phyloP scores from a whole-genome alignment of 306 rosid species.

The Morella rubra region DNA sequence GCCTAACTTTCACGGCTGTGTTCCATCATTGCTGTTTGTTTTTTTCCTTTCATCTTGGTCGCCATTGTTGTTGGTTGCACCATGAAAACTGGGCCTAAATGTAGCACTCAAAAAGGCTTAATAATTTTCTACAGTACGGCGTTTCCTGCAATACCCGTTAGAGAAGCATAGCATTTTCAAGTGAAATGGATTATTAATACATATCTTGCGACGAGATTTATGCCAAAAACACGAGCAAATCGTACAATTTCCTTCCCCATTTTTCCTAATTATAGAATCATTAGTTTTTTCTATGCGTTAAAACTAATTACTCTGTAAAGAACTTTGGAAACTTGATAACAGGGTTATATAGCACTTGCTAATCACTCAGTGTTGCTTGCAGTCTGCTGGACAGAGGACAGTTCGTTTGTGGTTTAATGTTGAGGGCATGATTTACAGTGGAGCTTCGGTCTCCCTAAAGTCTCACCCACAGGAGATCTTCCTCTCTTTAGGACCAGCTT shows the following conservation, averaged over 20 bases:
- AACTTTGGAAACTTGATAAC: background rate
- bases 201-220: background rate
- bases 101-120: background rate
- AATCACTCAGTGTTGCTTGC: no score
- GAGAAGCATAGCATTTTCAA: background rate
- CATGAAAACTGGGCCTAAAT: background rate
- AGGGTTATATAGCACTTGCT: no score
- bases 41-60: no score
- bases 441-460: background rate
- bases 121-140: no score
- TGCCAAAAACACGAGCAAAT: background rate
- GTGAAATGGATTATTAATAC: background rate
- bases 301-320: background rate
- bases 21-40: no score
- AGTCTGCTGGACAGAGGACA: no score
- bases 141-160: background rate
- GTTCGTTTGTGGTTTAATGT: background rate
- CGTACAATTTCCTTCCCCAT: background rate
- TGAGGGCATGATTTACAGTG: no score
- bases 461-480: background rate
- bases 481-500: background rate
- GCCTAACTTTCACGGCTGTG: no score
- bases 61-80: background rate
- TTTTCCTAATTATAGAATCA: background rate
- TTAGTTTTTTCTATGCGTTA: background rate